phyloP scores from a whole-genome alignment of 2,329 filamentous ascomycete genomes.

The Rhinocladiella similis region DNA sequence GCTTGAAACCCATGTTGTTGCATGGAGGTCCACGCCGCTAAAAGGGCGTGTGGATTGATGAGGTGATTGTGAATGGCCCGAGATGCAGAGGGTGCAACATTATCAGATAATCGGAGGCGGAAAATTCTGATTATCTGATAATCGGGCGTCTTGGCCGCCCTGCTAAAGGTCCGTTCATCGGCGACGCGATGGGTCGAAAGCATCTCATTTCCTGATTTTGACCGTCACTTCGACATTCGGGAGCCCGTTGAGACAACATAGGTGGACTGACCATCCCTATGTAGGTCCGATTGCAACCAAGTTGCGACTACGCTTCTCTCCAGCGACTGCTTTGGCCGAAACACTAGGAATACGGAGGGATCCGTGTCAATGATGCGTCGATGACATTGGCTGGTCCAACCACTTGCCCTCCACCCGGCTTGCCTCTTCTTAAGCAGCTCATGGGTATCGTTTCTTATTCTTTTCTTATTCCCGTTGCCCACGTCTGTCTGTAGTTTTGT shows the following conservation, averaged over 20 bases:
- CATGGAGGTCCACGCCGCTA: background rate
- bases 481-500: background rate
- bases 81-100: background rate
- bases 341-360: background rate
- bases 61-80: background rate
- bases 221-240: background rate
- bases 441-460: background rate
- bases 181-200: background rate
- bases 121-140: background rate
- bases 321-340: too few species aligned
- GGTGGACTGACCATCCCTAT: background rate
- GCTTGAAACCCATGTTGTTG: background rate
- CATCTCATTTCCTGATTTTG: background rate
- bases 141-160: background rate
- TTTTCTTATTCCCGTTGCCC: background rate
- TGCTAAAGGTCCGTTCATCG: background rate
- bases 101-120: background rate
- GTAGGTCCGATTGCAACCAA: background rate
- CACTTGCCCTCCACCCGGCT: background rate
- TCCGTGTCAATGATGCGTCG: background rate
- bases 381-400: background rate
- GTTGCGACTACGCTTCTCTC: background rate
- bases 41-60: background rate
- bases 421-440: background rate
- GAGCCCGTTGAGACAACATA: background rate